A percentile compares a stretch with the other conserved stretches of the same genome.
These are phyloP conservation scores for Haplographium delicatum DNA, from an alignment of 495 filamentous ascomycete species.

Conservation along the genomic window DNA sequence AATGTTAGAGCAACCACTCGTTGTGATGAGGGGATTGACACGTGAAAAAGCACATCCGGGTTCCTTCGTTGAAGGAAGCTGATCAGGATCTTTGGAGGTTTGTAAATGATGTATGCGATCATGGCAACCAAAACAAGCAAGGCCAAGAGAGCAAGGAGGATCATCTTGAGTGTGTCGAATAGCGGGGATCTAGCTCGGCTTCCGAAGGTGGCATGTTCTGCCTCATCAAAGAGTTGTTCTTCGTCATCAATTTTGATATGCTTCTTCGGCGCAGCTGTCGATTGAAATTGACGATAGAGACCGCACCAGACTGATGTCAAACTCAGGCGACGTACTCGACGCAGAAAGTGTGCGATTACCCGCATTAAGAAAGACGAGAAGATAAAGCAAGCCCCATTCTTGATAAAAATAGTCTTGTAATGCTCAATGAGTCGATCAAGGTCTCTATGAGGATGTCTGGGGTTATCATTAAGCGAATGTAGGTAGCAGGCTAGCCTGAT, in stretches of 20 bases:
- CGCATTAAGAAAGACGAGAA: too few relatives aligned
- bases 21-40: conserved; percentile 42
- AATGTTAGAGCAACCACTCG: conserved; percentile 75
- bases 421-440: too few relatives aligned
- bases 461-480: too few relatives aligned
- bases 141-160: conserved; percentile 45
- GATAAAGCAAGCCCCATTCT: too few relatives aligned
- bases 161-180: conserved; percentile 18
- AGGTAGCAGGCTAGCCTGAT: too few relatives aligned
- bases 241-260: conserved; percentile 27
- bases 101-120: conserved; percentile 63
- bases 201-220: background rate
- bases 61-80: conserved; percentile 60
- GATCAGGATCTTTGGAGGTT: conserved; percentile 64
- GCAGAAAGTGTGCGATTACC: too few relatives aligned
- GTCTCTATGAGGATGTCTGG: too few relatives aligned
- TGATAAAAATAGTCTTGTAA: too few relatives aligned
- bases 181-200: background rate
- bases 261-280: conserved; percentile 1
- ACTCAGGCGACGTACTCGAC: too few relatives aligned
- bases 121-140: conserved; percentile 40
- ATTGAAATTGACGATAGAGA: too few relatives aligned
- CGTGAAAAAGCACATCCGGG: conserved; percentile 72
- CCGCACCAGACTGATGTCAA: too few relatives aligned
- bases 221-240: conserved; percentile 7